phyloP scores from a whole-genome alignment of 2,329 filamentous ascomycete species.

The Monilinia polystroma region DNA sequence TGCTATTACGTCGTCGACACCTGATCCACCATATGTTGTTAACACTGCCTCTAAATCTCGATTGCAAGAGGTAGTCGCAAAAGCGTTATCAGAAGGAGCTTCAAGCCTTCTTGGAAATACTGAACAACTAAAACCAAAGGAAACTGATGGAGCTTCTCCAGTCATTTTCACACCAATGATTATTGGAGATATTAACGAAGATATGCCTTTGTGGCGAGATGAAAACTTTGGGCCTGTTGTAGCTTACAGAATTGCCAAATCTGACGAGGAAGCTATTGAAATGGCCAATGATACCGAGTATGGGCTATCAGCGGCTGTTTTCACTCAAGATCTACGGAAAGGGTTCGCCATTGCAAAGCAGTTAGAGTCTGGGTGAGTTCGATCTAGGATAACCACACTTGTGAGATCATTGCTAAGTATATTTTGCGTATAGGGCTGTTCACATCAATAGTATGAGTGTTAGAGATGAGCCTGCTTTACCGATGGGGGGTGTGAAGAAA shows the following conservation, averaged over 20 bases:
- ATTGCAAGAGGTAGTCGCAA: conserved; percentile 1
- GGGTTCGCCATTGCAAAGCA: conserved; percentile 43
- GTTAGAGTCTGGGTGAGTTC: conserved; percentile 48
- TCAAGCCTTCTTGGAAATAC: conserved; percentile 44
- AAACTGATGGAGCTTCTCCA: conserved; percentile 57
- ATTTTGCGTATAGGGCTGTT: conserved; percentile 63
- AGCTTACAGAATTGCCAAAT: conserved; percentile 52
- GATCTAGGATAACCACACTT: conserved; percentile 36
- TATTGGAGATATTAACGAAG: conserved; percentile 65
- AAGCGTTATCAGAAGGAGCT: conserved; percentile 12
- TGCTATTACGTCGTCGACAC: not conserved
- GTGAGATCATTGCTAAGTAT: conserved; percentile 30
- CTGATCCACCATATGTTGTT: conserved; percentile 2
- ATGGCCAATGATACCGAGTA: conserved; percentile 65
- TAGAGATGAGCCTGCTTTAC: conserved; percentile 53
- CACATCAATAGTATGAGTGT: conserved; percentile 67
- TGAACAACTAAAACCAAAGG: not conserved
- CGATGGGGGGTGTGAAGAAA: conserved; percentile 48
- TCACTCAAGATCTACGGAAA: conserved; percentile 57
- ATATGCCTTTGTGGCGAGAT: conserved; percentile 72
- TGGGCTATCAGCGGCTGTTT: conserved; percentile 63
- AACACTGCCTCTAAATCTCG: conserved; percentile 49
- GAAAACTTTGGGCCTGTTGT: conserved; percentile 64
- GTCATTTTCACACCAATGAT: conserved; percentile 82
- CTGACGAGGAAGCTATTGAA: conserved; percentile 57